Evolutionary conservation across 2,329 filamentous ascomycete species (phyloP).

Genomic region (Thelonectria blattea): DNA sequence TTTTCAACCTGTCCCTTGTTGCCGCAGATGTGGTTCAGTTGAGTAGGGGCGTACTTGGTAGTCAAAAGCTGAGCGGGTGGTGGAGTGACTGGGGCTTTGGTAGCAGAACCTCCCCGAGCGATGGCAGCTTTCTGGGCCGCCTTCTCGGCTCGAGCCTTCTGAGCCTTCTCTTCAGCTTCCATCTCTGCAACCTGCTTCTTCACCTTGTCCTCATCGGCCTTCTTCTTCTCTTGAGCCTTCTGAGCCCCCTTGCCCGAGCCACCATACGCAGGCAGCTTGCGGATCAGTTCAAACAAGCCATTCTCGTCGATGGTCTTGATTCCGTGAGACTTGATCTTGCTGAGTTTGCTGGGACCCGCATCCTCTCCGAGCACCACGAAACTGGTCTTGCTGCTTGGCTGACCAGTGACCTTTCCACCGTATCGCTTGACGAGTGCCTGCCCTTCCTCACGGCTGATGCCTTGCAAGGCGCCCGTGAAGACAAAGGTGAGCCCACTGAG

Average conservation of each 20-base stretch:
- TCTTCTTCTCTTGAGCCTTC: constrained; percentile 83
- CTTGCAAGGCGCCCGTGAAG: constrained; percentile 87
- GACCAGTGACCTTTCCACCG: constrained; percentile 85
- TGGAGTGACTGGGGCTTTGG: constrained; percentile 50
- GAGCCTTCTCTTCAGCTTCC: constrained; percentile 76
- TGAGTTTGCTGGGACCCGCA: constrained; percentile 90
- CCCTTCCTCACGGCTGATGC: constrained; percentile 82
- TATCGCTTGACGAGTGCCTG: constrained; percentile 89
- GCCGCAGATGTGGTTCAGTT: constrained; percentile 87
- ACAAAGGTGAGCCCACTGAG: constrained; percentile 90
- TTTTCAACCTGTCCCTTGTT: constrained; percentile 92
- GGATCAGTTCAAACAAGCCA: constrained; percentile 86
- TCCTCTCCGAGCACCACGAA: constrained; percentile 92
- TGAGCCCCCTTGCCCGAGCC: constrained; percentile 88
- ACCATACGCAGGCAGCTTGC: constrained; percentile 80
- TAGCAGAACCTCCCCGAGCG: constrained; percentile 31
- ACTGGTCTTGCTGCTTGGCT: constrained; percentile 90
- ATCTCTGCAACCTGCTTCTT: constrained; percentile 82
- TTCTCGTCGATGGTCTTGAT: constrained; percentile 95
- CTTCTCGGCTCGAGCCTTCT: constrained; percentile 58
- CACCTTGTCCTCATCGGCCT: constrained; percentile 83
- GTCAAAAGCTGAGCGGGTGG: constrained; percentile 81
- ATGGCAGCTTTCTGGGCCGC: constrained; percentile 51
- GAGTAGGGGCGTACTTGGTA: constrained; percentile 89
- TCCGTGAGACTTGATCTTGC: constrained; percentile 78